These are phyloP conservation scores for Penicillium thymicola DNA, from an alignment of 2,329 filamentous ascomycete genomes.

Conservation along the genomic window DNA sequence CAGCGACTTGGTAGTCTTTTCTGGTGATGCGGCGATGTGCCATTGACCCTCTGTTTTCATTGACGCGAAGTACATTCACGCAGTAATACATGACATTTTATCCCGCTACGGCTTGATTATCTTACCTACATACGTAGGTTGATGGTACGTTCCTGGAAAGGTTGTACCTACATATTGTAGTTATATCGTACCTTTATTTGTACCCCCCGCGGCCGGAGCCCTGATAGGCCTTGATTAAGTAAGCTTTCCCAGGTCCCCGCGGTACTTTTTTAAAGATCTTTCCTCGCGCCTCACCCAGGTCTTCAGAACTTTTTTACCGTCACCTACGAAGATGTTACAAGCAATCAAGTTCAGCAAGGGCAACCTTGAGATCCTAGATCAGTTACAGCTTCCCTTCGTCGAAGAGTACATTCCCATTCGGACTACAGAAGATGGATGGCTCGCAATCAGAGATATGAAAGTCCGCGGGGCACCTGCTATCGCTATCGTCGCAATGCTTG, in stretches of 20 bases:
- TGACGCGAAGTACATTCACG: background rate
- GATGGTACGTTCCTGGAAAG: background rate
- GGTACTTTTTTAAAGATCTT: background rate
- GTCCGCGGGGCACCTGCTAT: constrained; percentile 82
- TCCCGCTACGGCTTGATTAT: background rate
- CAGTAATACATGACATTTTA: background rate
- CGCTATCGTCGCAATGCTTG: constrained; percentile 91
- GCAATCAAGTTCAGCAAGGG: constrained; percentile 60
- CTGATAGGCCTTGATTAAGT: constrained; percentile 1
- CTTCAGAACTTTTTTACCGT: background rate
- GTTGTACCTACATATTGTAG: background rate
- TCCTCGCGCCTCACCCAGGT: background rate
- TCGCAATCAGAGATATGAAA: constrained; percentile 65
- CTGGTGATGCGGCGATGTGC: background rate
- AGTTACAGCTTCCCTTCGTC: constrained; percentile 60
- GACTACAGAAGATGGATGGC: constrained; percentile 59
- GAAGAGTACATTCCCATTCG: constrained; percentile 55
- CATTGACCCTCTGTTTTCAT: background rate
- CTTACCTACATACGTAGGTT: background rate
- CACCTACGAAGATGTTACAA: constrained; percentile 51
- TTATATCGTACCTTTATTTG: background rate
- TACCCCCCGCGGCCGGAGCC: background rate
- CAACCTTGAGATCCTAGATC: constrained; percentile 59
- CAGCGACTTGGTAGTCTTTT: background rate
- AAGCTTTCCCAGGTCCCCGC: background rate